phyloP scores from a whole-genome alignment of 352 stramenopile species.

The Paralagenidium karlingii region DNA sequence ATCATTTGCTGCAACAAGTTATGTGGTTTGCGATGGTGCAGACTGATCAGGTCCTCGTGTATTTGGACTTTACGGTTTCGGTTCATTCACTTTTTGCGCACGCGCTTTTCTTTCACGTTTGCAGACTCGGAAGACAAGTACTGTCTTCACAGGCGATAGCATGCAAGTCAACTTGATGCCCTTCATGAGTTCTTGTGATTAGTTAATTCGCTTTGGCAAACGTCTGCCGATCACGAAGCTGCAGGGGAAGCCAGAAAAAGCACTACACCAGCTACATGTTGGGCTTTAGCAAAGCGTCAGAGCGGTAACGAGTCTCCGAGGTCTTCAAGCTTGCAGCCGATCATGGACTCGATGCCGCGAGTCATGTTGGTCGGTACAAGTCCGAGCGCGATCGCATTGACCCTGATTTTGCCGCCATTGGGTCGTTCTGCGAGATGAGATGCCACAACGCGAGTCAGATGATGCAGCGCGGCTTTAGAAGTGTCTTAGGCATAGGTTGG shows the following conservation, averaged over 20 bases:
- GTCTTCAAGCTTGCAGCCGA: too few species aligned
- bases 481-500: constrained; percentile 91
- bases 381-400: constrained; percentile 92
- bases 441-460: constrained; percentile 87
- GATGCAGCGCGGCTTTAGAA: constrained; percentile 90
- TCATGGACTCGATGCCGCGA: constrained; percentile 55
- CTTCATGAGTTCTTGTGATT: too few species aligned
- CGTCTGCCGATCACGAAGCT: constrained; percentile 85
- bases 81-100: too few species aligned
- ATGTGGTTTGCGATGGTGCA: too few species aligned
- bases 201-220: too few species aligned
- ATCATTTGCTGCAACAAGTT: too few species aligned
- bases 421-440: constrained; percentile 77
- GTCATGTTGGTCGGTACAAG: constrained; percentile 88
- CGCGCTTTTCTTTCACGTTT: too few species aligned
- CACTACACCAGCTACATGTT: constrained; percentile 89
- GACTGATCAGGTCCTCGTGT: too few species aligned
- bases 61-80: too few species aligned
- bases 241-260: constrained; percentile 87
- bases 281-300: constrained; percentile 59
- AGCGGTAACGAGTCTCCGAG: constrained; percentile 71
- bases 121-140: too few species aligned
- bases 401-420: constrained; percentile 84
- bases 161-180: too few species aligned
- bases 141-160: too few species aligned